Base-by-base conservation (phyloP, 1,139 yeast species). In the Protomyces macrosporus region DNA sequence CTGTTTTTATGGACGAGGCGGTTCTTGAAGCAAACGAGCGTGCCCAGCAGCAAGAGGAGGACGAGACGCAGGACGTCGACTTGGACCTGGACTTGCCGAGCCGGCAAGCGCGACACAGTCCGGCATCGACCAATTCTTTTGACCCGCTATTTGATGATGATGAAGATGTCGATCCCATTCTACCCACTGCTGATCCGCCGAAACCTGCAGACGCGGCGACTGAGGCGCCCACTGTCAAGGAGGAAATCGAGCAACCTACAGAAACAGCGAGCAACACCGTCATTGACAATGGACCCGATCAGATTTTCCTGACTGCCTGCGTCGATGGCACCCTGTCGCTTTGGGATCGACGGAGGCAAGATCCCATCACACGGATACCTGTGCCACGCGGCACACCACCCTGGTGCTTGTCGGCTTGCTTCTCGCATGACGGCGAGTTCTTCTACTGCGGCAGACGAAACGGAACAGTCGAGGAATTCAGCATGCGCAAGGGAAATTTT, bases 371-470 rank as follows among this genome's bases (percentile, higher is more conserved):
- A 2, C 78, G 82, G 48, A 75, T 88, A 32, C 84, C 84, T 1
- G 82, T 85, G 3, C 84, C 90, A 0, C 78, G 81, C 5, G 84
- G 84, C 0, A 82, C 85, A 0, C 97, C 98, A 0, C 98, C 98
- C 0, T 93, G 98, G 98, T 87, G 96, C 75, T 86, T 88, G 82
- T 74, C 76, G 58, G 73, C 96, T 0, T 83, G 90, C 61, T 95
- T 98, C 98, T 86, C 96, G 4, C 79, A 80, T 64, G 86, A 86
- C 70, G 98, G 98, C 6, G 86, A 88, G 66, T 79, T 78, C 55
- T 81, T 91, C 12, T 93, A 81, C 71, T 90, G 86, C 3, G 98
- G 98, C 0, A 81, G 98, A 68, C 82, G 98, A 73, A 93, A 91
- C 73, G 87, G 95, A 55, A 81, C 87, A 0, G 69, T 69, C 34